Conservation (phyloP, 2,329 filamentous ascomycete genomes). For the Sporothrix pseudoabietina region DNA sequence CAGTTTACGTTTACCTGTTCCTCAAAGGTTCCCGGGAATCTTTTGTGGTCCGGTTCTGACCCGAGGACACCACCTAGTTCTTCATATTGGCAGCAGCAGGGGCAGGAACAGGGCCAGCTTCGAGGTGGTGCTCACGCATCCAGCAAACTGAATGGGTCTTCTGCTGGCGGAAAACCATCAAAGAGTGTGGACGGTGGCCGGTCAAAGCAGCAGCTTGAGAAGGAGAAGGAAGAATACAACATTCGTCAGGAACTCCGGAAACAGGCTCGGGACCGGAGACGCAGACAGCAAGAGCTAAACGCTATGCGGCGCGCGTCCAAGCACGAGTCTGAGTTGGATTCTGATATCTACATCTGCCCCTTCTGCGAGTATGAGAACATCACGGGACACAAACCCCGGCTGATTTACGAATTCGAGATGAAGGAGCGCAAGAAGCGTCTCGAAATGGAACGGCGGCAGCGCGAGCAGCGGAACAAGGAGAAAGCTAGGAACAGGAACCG, state of each 20-base stretch:
- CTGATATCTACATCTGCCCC: conserved; percentile 92
- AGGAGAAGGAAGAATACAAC: conserved; percentile 66
- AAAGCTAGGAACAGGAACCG: conserved; percentile 93
- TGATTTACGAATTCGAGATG: conserved; percentile 91
- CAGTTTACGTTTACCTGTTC: conserved; percentile 98
- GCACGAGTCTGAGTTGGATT: conserved; percentile 40
- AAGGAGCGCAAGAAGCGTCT: conserved; percentile 86
- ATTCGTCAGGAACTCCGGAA: conserved; percentile 70
- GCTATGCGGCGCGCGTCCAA: conserved; percentile 66
- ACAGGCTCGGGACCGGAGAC: conserved; percentile 75
- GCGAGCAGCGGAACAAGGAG: conserved; percentile 64
- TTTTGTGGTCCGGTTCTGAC: conserved; percentile 60
- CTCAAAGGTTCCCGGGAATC: conserved; percentile 80
- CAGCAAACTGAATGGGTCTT: conserved; percentile 6
- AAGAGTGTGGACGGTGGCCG: background rate
- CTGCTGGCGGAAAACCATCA: background rate
- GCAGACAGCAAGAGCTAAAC: conserved; percentile 76
- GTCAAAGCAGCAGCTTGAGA: conserved; percentile 40
- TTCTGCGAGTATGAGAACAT: conserved; percentile 98
- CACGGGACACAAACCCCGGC: conserved; percentile 79
- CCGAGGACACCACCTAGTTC: conserved; percentile 21
- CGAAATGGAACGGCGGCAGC: conserved; percentile 80
- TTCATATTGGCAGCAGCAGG: conserved; percentile 25
- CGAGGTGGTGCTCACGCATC: background rate
- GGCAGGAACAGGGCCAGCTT: conserved; percentile 5